Percentiles rank a stretch among this genome's conserved stretches.
phyloP scores from a whole-genome alignment of 1,284 basidiomycete species.

The Neonothopanus nambi region DNA sequence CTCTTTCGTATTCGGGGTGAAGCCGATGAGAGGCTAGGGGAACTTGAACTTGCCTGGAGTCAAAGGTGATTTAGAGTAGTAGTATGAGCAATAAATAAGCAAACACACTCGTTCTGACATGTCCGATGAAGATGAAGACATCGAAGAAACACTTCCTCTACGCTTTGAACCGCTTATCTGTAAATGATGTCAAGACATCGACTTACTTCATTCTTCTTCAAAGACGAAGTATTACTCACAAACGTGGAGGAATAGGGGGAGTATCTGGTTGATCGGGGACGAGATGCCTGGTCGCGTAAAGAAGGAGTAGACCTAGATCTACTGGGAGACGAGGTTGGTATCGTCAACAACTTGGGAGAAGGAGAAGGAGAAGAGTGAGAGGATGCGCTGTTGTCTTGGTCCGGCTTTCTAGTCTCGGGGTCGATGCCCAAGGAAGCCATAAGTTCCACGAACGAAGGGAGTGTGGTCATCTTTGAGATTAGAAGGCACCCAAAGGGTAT shows the following conservation, averaged over 20 bases:
- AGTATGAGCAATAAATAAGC: conserved; percentile 4
- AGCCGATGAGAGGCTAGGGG: conserved; percentile 44
- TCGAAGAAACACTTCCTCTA: conserved; percentile 44
- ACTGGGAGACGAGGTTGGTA: conserved; percentile 37
- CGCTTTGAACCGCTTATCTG: conserved; percentile 26
- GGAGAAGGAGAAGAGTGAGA: conserved; percentile 38
- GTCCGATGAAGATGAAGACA: conserved; percentile 37
- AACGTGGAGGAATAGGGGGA: conserved; percentile 61
- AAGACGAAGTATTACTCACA: conserved; percentile 40
- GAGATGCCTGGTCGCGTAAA: conserved; percentile 42
- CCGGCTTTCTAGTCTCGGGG: conserved; percentile 32
- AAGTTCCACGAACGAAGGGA: conserved; percentile 82
- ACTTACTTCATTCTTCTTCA: background rate
- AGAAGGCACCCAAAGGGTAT: conserved; percentile 23
- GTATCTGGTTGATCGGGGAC: conserved; percentile 50
- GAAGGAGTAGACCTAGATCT: conserved; percentile 46
- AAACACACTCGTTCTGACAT: conserved; percentile 31
- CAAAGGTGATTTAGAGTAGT: conserved; percentile 17
- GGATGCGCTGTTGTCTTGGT: conserved; percentile 32
- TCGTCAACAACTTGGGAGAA: conserved; percentile 31
- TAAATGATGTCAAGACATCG: no score
- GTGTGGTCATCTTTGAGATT: conserved; percentile 59
- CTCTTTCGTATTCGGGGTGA: conserved; percentile 39
- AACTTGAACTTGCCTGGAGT: conserved; percentile 40
- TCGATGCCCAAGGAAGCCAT: conserved; percentile 78